Conservation (phyloP, 176 grass and related monocot species). For the Bothriochloa decipiens region DNA sequence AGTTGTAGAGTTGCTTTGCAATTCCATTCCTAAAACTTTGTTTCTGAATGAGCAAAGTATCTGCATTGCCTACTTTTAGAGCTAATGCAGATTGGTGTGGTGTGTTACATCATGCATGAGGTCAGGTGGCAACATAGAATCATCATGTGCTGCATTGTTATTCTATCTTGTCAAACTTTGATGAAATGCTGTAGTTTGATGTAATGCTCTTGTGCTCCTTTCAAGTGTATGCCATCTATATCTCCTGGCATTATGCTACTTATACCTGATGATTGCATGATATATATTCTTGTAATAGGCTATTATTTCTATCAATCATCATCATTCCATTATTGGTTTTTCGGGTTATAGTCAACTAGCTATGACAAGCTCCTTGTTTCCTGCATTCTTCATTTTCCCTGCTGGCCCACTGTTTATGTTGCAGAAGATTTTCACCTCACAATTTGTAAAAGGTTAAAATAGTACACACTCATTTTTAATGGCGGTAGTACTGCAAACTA, state of each 20-base stretch:
- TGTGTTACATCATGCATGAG: neutral
- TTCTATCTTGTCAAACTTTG: neutral
- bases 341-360: neutral
- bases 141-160: neutral
- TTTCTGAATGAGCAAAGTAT: neutral
- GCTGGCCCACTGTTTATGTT: neutral
- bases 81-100: neutral
- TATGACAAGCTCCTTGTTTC: neutral
- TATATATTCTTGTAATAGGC: neutral
- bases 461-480: neutral
- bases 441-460: neutral
- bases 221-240: neutral
- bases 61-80: neutral
- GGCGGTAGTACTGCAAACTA: neutral
- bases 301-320: neutral
- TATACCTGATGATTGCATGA: neutral
- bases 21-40: neutral
- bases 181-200: neutral
- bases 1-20: neutral
- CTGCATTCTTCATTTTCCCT: neutral
- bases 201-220: neutral
- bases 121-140: neutral
- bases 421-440: neutral
- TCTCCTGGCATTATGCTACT: neutral
- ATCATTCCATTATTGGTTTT: conserved; percentile 11